Conservation (phyloP, 75 land plant species). For the Pseudotsuga menziesii region DNA sequence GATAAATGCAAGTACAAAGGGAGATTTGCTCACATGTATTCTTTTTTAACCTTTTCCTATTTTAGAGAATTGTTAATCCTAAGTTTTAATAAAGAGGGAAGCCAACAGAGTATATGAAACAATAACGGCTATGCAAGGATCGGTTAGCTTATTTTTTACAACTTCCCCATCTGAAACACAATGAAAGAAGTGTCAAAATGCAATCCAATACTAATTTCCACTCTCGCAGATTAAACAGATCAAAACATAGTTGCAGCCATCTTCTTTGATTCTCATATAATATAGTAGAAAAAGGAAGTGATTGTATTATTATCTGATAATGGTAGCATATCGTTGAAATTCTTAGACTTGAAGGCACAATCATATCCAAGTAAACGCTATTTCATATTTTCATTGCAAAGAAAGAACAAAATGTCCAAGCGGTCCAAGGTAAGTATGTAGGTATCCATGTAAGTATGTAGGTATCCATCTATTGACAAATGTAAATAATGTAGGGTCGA, state of each 20-base stretch:
- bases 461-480: not conserved
- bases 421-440: too few species aligned
- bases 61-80: too few species aligned
- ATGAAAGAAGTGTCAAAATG: too few species aligned
- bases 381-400: not conserved
- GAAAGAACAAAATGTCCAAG: not conserved
- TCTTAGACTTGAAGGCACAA: not conserved
- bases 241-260: not conserved
- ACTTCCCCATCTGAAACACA: too few species aligned
- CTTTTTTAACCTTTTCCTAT: too few species aligned
- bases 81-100: too few species aligned
- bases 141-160: too few species aligned
- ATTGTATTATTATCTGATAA: not conserved
- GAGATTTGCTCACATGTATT: too few species aligned
- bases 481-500: not conserved
- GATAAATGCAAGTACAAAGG: too few species aligned
- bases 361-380: not conserved
- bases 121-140: too few species aligned
- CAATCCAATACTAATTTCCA: not conserved
- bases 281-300: not conserved
- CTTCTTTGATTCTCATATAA: not conserved
- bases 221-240: not conserved
- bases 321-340: not conserved
- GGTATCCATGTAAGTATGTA: not conserved
- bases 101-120: too few species aligned